Base-by-base conservation (phyloP, 2,329 filamentous ascomycete genomes). In the Cercospora sp. region DNA sequence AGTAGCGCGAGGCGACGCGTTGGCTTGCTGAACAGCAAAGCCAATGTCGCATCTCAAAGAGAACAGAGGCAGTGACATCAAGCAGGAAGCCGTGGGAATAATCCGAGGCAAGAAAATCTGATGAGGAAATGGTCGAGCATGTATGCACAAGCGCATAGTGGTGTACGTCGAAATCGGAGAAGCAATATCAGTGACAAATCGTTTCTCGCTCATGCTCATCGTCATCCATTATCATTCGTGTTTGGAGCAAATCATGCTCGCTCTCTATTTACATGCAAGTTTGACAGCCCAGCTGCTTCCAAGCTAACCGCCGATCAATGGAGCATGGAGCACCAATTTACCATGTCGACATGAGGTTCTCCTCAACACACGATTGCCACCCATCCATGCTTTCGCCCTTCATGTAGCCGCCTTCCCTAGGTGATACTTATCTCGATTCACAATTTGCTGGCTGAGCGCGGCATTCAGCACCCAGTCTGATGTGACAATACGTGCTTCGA, bases 381-480 rank as follows among this genome's bases (percentile, higher is more conserved):
- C 36, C 13, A n/a, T 42, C 16, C 36, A 42, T 42, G 5, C 6
- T n/a, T 42, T 67, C 31, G 71, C 59, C 36, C 53, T 31, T 5
- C 67, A 72, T 42, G 36, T n/a, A 7, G 36, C 31, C 31, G 31
- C 31, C 67, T 77, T 74, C 48, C 71, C 59, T 28, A 77, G 66
- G 67, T 74, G 71, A 72, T 74, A 80, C 69, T 75, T 75, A 12
- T 74, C 74, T 45, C 75, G 70, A 71, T 75, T 78, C 20, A 63
- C 64, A 23, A 95, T 82, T 79, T 93, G 85, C 80, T 99, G 95
- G 74, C 88, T 89, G 91, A 99, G 94, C 4, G 93, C 92, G 68
- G 93, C 89, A 75, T 94, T 90, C 66, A 99, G 82, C 74, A 99
- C 79, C 95, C 95, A 99, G 77, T 99, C 94, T 2, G 91, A 87